Conservation (phyloP, 2,329 filamentous ascomycete genomes). For the Thielaviopsis ethacetica region DNA sequence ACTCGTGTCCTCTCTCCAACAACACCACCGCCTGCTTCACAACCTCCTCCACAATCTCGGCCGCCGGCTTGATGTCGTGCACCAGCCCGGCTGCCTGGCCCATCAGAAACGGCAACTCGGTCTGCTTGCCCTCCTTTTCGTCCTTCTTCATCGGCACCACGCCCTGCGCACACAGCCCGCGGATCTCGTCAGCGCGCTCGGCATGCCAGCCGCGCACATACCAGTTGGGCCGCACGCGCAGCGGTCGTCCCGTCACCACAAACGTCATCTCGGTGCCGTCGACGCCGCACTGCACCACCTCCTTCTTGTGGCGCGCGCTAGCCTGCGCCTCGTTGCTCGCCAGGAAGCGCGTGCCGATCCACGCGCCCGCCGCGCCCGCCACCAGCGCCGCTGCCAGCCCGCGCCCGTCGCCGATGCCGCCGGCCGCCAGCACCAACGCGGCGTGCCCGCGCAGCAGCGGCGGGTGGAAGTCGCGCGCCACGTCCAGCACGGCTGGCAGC, state of each 20-base stretch:
- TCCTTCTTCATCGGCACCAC: slow-evolving; percentile 72
- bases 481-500: slow-evolving; percentile 73
- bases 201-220: slow-evolving; percentile 73
- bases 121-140: slow-evolving; percentile 62
- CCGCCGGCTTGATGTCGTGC: slow-evolving; percentile 60
- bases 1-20: slow-evolving; percentile 44
- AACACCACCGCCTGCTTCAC: slow-evolving; percentile 56
- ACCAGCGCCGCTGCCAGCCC: slow-evolving; percentile 68
- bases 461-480: slow-evolving; percentile 56
- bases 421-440: slow-evolving; percentile 74
- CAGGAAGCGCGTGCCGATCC: slow-evolving; percentile 90
- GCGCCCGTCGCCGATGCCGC: slow-evolving; percentile 71
- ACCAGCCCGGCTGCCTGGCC: slow-evolving; percentile 80
- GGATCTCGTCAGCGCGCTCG: slow-evolving; percentile 51
- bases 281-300: slow-evolving; percentile 63
- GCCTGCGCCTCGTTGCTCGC: slow-evolving; percentile 68
- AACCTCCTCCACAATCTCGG: slow-evolving; percentile 81
- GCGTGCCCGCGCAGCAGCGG: slow-evolving; percentile 49
- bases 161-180: slow-evolving; percentile 56
- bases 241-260: slow-evolving; percentile 64
- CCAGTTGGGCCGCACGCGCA: slow-evolving; percentile 67
- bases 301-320: slow-evolving; percentile 66
- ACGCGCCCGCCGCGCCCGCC: slow-evolving; percentile 76
- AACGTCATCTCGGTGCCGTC: slow-evolving; percentile 70
- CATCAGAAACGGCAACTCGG: slow-evolving; percentile 84